phyloP scores from a whole-genome alignment of 257 asterid genomes.

The Buddleja alternifolia region DNA sequence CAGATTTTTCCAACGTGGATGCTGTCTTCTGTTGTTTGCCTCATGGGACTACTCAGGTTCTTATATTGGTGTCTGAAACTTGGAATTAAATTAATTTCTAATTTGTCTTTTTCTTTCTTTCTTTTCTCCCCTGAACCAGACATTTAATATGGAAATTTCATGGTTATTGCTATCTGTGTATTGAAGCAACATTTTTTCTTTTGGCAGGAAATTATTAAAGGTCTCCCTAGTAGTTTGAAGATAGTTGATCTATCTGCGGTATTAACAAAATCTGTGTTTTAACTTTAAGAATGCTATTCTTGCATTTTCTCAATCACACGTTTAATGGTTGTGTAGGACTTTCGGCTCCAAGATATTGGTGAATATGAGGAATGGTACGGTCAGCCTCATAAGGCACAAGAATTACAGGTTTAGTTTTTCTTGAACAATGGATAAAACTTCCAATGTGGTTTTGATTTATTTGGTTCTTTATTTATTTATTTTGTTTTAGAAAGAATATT shows the following conservation, averaged over 20 bases:
- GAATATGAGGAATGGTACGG: constrained; percentile 98
- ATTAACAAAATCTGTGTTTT: constrained; percentile 25
- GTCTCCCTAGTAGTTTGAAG: constrained; percentile 76
- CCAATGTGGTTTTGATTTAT: background rate
- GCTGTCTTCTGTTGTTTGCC: constrained; percentile 97
- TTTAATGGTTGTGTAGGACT: constrained; percentile 64
- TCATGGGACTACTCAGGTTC: constrained; percentile 96
- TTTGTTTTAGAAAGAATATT: background rate
- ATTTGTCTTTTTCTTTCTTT: background rate
- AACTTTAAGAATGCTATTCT: background rate
- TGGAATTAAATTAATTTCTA: background rate
- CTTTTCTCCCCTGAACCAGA: no score
- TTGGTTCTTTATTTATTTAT: background rate
- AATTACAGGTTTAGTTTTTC: constrained; percentile 66
- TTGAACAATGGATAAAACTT: constrained; percentile 12
- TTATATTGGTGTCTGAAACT: background rate
- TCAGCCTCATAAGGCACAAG: constrained; percentile 82
- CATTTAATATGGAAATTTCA: background rate
- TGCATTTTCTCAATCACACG: background rate
- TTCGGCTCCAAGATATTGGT: constrained; percentile 70
- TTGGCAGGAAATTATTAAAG: constrained; percentile 85
- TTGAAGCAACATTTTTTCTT: background rate
- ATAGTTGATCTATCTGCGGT: constrained; percentile 98
- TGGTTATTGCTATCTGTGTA: background rate
- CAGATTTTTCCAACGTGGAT: constrained; percentile 82